Conservation (phyloP, 108 stramenopile genomes). For the Cylindrotheca fusiformis region DNA sequence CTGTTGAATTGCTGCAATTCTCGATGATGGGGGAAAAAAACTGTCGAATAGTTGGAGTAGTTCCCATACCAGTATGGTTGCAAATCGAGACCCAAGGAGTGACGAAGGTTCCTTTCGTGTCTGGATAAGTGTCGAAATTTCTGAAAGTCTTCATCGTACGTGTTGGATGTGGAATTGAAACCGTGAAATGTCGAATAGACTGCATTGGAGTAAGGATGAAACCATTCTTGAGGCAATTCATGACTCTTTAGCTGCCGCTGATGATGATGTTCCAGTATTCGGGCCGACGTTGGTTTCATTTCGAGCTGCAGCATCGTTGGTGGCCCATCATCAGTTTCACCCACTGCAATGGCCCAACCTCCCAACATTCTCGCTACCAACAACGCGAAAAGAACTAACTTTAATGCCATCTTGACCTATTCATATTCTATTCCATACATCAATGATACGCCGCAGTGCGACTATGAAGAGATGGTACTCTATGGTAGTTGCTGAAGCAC, state of each 20-base stretch:
- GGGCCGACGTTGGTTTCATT: no score
- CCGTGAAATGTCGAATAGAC: conserved; percentile 28
- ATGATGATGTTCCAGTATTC: no score
- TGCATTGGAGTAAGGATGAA: conserved; percentile 18
- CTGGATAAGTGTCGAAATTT: conserved; percentile 46
- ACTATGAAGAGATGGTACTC: no score
- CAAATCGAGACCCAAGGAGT: conserved; percentile 8
- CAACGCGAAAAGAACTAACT: no score
- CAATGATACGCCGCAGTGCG: no score
- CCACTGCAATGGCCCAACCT: no score
- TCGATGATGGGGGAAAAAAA: background rate
- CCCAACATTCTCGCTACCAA: no score
- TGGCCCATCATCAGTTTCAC: no score
- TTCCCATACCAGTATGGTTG: conserved; percentile 42
- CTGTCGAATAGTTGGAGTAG: conserved; percentile 7
- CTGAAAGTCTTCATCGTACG: conserved; percentile 32
- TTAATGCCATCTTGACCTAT: no score
- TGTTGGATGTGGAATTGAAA: background rate
- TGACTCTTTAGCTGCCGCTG: background rate
- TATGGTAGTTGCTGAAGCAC: no score
- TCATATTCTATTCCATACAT: no score
- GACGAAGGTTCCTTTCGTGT: conserved; percentile 34
- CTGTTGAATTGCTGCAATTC: conserved; percentile 14
- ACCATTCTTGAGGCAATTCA: conserved; percentile 12
- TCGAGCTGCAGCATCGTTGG: no score